A percentile compares a stretch with the other conserved stretches of the same genome.
Evolutionary conservation across 2,329 filamentous ascomycete genomes (phyloP).

Genomic region (Coniochaeta pulveracea): DNA sequence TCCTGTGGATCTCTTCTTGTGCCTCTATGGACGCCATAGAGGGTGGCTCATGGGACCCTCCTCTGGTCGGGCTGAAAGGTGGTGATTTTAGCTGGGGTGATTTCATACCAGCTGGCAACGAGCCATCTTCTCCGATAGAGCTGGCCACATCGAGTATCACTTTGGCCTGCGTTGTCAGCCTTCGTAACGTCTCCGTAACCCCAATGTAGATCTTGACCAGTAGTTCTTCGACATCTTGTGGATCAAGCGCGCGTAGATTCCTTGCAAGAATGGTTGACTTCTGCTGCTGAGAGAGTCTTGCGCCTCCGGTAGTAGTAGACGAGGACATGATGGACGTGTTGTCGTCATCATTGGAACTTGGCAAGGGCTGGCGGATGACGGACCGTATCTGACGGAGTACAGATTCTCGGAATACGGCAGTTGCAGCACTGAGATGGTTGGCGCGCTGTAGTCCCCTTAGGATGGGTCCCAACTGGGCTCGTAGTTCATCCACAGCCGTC

Average conservation of each 20-base stretch:
- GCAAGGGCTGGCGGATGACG: conserved; percentile 73
- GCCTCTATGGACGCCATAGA: conserved; percentile 32
- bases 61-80: conserved; percentile 36
- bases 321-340: conserved; percentile 79
- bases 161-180: conserved; percentile 85
- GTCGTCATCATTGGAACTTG: conserved; percentile 90
- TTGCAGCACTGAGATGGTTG: conserved; percentile 68
- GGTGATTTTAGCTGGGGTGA: conserved; percentile 40
- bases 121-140: conserved; percentile 39
- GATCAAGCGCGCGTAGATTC: conserved; percentile 74
- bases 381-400: conserved; percentile 78
- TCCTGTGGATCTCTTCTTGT: conserved; percentile 67
- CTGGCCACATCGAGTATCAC: conserved; percentile 91
- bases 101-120: conserved; percentile 24
- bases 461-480: conserved; percentile 56
- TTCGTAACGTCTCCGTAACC: conserved; percentile 74
- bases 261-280: conserved; percentile 81
- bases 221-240: conserved; percentile 75
- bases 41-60: conserved; percentile 13
- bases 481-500: conserved; percentile 57
- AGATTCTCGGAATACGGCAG: conserved; percentile 73
- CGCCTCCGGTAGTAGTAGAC: conserved; percentile 62
- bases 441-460: conserved; percentile 74
- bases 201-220: conserved; percentile 75
- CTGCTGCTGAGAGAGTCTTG: conserved; percentile 67